Percentiles rank a stretch among this genome's conserved stretches.
phyloP scores from a whole-genome alignment of 2,329 filamentous ascomycete species.

The Phialophora expanda region DNA sequence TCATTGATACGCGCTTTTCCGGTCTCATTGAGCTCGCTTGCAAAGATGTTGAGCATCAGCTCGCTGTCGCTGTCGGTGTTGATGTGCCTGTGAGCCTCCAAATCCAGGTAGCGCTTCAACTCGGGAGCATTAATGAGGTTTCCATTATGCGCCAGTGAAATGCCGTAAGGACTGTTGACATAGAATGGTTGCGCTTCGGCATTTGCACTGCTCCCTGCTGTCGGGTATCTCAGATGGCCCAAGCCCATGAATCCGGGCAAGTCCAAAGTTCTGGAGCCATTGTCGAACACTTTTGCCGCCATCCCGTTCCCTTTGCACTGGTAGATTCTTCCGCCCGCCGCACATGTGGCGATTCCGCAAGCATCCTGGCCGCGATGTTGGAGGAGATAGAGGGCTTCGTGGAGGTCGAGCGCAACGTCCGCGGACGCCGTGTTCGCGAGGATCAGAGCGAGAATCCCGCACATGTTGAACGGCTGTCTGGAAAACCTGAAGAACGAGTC shows the following conservation, averaged over 20 bases:
- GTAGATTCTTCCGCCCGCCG: conserved; percentile 76
- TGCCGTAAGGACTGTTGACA: conserved; percentile 83
- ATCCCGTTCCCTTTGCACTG: conserved; percentile 92
- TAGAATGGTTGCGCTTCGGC: conserved; percentile 93
- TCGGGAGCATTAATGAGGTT: conserved; percentile 82
- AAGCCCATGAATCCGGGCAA: conserved; percentile 86
- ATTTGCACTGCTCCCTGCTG: conserved; percentile 80
- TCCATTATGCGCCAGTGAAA: conserved; percentile 82
- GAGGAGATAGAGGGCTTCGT: conserved; percentile 73
- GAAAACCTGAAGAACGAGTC: conserved; percentile 6
- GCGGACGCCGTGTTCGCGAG: conserved; percentile 60
- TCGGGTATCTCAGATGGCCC: conserved; percentile 86
- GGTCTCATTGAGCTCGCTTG: conserved; percentile 77
- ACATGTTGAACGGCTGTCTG: conserved; percentile 55
- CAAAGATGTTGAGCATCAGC: conserved; percentile 86
- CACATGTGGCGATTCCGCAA: conserved; percentile 78
- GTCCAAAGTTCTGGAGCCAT: conserved; percentile 74
- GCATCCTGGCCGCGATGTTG: conserved; percentile 86
- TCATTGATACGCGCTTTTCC: conserved; percentile 80
- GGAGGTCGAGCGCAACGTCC: conserved; percentile 67
- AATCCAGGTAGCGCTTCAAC: conserved; percentile 72
- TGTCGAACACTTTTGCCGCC: conserved; percentile 81
- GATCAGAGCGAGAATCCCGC: conserved; percentile 66
- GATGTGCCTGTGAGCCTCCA: conserved; percentile 81
- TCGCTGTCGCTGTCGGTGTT: conserved; percentile 91